Conservation (phyloP, 2,329 filamentous ascomycete species). For the Paraconiothyrium sp. region DNA sequence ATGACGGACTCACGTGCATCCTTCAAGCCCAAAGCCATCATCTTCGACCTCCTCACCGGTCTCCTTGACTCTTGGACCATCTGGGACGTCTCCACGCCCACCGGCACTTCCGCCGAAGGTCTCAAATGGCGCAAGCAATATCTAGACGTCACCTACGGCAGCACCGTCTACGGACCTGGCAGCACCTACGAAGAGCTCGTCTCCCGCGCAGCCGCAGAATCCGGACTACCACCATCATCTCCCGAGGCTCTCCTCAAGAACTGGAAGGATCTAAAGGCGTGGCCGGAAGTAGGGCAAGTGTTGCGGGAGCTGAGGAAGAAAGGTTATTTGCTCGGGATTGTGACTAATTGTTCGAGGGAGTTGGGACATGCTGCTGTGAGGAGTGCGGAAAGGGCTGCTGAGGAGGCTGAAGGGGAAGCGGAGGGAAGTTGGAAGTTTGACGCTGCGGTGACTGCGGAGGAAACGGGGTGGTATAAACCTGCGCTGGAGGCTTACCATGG, state of each 20-base stretch:
- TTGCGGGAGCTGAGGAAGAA: conserved; percentile 30
- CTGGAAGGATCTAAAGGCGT: conserved; percentile 5
- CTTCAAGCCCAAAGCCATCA: conserved; percentile 36
- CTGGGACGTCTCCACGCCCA: conserved; percentile 39
- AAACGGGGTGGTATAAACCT: conserved; percentile 55
- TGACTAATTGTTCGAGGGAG: conserved; percentile 52
- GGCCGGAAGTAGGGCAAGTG: conserved; percentile 25
- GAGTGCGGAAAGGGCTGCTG: conserved; percentile 4
- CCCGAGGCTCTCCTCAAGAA: conserved; percentile 5
- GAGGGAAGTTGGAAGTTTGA: conserved; percentile 37
- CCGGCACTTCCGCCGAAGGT: conserved; percentile 28
- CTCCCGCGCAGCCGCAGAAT: conserved; percentile 1
- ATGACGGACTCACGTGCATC: not conserved
- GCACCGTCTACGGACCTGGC: conserved; percentile 38
- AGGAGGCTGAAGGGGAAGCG: conserved; percentile 14
- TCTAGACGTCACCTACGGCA: conserved; percentile 50
- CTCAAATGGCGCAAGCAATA: conserved; percentile 50
- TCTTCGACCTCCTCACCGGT: conserved; percentile 55
- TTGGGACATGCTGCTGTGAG: conserved; percentile 34
- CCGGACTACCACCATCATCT: conserved; percentile 29
- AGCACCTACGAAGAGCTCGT: conserved; percentile 13
- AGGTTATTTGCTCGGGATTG: conserved; percentile 49
- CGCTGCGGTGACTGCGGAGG: conserved; percentile 50
- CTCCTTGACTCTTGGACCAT: conserved; percentile 54
- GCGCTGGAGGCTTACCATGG: conserved; percentile 44